Conservation (phyloP, 495 filamentous ascomycete genomes). For the Penicillium silybi region DNA sequence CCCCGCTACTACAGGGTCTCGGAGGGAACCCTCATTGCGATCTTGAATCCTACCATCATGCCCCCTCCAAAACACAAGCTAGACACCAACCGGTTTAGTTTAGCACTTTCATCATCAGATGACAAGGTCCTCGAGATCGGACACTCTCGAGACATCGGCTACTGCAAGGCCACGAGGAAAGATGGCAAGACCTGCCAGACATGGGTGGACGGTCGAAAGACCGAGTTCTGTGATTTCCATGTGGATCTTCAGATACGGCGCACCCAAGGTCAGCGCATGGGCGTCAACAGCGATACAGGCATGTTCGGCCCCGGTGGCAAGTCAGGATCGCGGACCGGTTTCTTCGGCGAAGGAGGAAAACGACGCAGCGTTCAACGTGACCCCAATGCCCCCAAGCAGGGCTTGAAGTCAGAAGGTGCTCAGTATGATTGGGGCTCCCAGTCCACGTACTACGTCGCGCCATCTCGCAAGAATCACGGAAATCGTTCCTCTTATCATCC, state of each 20-base stretch:
- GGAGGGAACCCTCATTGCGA: constrained; percentile 80
- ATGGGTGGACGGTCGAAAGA: constrained; percentile 86
- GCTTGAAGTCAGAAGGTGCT: constrained; percentile 42
- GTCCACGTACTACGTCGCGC: constrained; percentile 56
- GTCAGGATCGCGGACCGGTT: constrained; percentile 41
- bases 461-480: constrained; percentile 29
- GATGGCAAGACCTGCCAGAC: constrained; percentile 75
- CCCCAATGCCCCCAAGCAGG: constrained; percentile 15
- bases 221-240: constrained; percentile 91
- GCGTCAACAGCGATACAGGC: constrained; percentile 62
- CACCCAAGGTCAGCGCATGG: constrained; percentile 67
- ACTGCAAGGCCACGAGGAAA: constrained; percentile 78
- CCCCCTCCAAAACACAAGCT: constrained; percentile 68
- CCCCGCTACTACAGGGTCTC: constrained; percentile 86
- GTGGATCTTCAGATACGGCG: constrained; percentile 73
- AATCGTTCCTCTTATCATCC: constrained; percentile 23
- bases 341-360: constrained; percentile 39
- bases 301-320: constrained; percentile 47
- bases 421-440: constrained; percentile 58
- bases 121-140: constrained; percentile 92
- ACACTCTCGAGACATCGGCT: constrained; percentile 77
- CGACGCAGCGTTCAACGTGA: constrained; percentile 24
- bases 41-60: constrained; percentile 91
- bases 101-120: constrained; percentile 75
- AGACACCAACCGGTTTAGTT: constrained; percentile 76